Conservation (phyloP, 768 basidiomycete species). For the Lactifluus volemus region DNA sequence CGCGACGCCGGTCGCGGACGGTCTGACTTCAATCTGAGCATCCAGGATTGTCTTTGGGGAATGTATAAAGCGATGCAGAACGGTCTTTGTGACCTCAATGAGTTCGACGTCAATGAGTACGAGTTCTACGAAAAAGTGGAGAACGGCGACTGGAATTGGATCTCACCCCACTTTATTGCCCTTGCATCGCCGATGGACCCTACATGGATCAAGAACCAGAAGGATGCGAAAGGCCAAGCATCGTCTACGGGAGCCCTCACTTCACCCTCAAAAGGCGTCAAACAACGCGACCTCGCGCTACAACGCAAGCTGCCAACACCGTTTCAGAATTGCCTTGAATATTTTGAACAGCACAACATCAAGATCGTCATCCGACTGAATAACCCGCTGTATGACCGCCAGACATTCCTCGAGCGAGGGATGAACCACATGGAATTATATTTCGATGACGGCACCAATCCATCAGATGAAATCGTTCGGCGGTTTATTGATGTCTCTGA, state of each 20-base stretch:
- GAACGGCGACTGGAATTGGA: constrained; percentile 94
- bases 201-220: constrained; percentile 69
- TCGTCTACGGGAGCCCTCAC: constrained; percentile 26
- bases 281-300: constrained; percentile 41
- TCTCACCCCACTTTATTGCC: constrained; percentile 86
- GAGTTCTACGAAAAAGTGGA: constrained; percentile 94
- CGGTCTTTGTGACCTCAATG: constrained; percentile 87
- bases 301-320: constrained; percentile 72
- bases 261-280: constrained; percentile 24
- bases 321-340: constrained; percentile 86
- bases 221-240: constrained; percentile 59
- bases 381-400: constrained; percentile 81
- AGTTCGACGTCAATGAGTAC: constrained; percentile 89
- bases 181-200: constrained; percentile 89
- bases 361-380: constrained; percentile 92
- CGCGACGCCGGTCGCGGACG: constrained; percentile 90
- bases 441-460: constrained; percentile 98
- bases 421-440: constrained; percentile 89
- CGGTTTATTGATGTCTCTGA: constrained; percentile 86
- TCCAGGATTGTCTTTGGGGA: constrained; percentile 88
- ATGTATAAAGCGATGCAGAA: constrained; percentile 89
- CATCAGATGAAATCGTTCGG: constrained; percentile 89
- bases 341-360: constrained; percentile 81
- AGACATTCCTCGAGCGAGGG: constrained; percentile 72
- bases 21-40: constrained; percentile 87